These are phyloP conservation scores for Haplosporangium sp. DNA, from an alignment of 371 early-diverging fungal genomes.

Conservation along the genomic window DNA sequence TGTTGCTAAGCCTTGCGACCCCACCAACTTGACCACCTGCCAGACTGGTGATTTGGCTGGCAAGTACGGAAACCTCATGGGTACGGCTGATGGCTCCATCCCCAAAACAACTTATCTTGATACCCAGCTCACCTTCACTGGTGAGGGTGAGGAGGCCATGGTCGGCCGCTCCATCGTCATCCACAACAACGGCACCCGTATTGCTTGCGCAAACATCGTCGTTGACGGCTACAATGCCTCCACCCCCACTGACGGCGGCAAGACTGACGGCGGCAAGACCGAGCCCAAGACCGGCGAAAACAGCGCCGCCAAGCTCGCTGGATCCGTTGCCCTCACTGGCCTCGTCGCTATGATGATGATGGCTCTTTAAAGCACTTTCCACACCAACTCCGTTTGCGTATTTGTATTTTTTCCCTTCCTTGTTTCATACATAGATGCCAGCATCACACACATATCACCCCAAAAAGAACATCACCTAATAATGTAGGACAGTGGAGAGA, in stretches of 20 bases:
- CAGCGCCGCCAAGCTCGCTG: conserved; percentile 45
- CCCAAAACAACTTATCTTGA: conserved; percentile 57
- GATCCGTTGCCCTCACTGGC: conserved; percentile 42
- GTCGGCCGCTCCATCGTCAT: conserved; percentile 64
- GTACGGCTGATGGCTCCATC: conserved; percentile 56
- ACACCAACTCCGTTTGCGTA: background rate
- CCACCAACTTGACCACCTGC: conserved; percentile 55
- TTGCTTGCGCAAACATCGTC: conserved; percentile 62
- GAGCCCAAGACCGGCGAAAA: conserved; percentile 3
- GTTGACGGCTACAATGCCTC: conserved; percentile 30
- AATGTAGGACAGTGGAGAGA: background rate
- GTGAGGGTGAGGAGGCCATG: conserved; percentile 42
- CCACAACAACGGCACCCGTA: conserved; percentile 59
- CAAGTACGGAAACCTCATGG: conserved; percentile 54
- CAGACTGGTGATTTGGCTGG: conserved; percentile 67
- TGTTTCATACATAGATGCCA: conserved; percentile 7
- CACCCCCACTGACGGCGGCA: background rate
- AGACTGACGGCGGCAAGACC: background rate
- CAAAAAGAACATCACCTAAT: background rate
- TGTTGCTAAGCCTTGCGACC: conserved; percentile 41
- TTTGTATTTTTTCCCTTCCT: conserved; percentile 1
- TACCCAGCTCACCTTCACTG: conserved; percentile 53
- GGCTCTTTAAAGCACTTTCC: conserved; percentile 31
- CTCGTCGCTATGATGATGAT: conserved; percentile 47
- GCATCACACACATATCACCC: background rate